phyloP scores from a whole-genome alignment of 345 rosid genomes.

The Excoecaria cochinchinensis region DNA sequence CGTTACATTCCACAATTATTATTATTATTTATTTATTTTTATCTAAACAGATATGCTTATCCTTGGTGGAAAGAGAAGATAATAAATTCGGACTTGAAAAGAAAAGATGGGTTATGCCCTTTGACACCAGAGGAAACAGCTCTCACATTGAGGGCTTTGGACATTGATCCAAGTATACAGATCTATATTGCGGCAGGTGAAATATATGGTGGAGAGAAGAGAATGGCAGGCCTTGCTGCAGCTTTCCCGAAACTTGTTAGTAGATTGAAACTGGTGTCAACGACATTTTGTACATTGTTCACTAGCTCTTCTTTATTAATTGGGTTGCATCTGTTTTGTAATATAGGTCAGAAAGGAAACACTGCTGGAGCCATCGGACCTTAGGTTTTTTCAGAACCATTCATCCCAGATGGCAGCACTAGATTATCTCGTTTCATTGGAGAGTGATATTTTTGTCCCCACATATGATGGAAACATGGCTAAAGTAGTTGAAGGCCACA shows the following conservation, averaged over 20 bases:
- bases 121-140: conserved; percentile 90
- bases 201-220: conserved; percentile 67
- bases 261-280: conserved; percentile 20
- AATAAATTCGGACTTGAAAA: conserved; percentile 71
- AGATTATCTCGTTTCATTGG: conserved; percentile 90
- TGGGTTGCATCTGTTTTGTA: conserved; percentile 5
- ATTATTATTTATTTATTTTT: background rate
- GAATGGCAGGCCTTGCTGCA: conserved; percentile 66
- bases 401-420: conserved; percentile 93
- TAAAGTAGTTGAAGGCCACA: conserved; percentile 97
- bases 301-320: background rate
- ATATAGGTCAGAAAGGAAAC: conserved; percentile 87
- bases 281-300: conserved; percentile 5
- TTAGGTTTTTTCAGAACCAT: conserved; percentile 71
- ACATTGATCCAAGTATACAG: conserved; percentile 68
- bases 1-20: background rate
- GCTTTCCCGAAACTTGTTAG: conserved; percentile 77
- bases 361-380: conserved; percentile 63
- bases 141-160: conserved; percentile 65
- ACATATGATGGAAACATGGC: conserved; percentile 99
- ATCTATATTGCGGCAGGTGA: conserved; percentile 85
- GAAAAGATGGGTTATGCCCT: conserved; percentile 86
- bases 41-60: conserved; percentile 68
- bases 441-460: conserved; percentile 93
- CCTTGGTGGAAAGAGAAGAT: conserved; percentile 96